Base-by-base conservation (phyloP, 176 grass and related monocot species). In the Elymus sibiricus region DNA sequence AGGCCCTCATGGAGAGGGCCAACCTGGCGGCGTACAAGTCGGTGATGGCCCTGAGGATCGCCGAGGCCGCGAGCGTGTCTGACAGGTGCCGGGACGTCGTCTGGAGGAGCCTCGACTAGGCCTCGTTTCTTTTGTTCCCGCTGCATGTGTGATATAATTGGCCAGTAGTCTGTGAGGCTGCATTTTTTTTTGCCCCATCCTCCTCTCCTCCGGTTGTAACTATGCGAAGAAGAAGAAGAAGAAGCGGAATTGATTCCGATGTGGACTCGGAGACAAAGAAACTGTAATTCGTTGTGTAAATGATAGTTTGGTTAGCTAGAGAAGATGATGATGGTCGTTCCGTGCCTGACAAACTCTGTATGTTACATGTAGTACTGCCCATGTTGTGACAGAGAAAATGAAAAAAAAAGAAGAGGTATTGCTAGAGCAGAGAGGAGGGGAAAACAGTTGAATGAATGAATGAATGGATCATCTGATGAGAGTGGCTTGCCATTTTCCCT, bases 1-100 rank as follows among this genome's bases (percentile, higher is more conserved):
- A 75, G 72, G 25, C 72, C 26, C 72, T 75, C 7, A 75, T 75
- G 72, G 72, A 15, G 14, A 10, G 46, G 3, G 72, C 72, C 26
- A 75, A 75, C 72, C 72, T 75, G 42, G 72, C 43, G 72, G 43
- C 72, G 8, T 75, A 75, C 72, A 75, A 75, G 43, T 49, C 72
- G 14, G 25, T 29, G 43, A 75, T 75, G 72, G 72, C 72, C 15
- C 3, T 49, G 14, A 26, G 72, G 15, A 75, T 75, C 8, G 72
- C 72, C 0, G 72, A 75, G 43, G 72, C 72, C 1, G 25, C 72
- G 1, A 75, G 72, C 26, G 4, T 75, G 4, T 75, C 72, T 4
- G 26, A 19, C 43, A 29, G 8, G 15, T 75, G 46, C 26, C 72
- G 72, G 25, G 43, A 75, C 16, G 4, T 28, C 4, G 26, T 75